Evolutionary conservation across 2,329 filamentous ascomycete species (phyloP).

Genomic region (Didymella glomerata): DNA sequence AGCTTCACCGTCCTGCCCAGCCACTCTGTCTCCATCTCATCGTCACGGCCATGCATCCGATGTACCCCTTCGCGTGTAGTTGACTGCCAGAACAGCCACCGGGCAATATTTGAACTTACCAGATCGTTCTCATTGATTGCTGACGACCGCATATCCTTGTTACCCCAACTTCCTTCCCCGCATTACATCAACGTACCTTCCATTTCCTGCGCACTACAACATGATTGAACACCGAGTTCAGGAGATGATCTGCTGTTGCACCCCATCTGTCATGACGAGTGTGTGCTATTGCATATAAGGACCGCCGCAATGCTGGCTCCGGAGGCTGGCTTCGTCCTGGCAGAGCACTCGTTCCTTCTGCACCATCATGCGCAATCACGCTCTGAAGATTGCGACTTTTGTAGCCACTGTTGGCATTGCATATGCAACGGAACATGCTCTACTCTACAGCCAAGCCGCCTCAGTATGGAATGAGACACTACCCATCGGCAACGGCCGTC

Average conservation of each 20-base stretch:
- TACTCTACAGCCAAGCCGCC: background rate
- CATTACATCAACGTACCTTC: background rate
- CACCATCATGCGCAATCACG: background rate
- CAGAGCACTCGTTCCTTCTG: background rate
- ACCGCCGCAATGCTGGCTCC: background rate
- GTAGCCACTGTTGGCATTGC: background rate
- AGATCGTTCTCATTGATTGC: background rate
- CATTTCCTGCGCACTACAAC: background rate
- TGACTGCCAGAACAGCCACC: background rate
- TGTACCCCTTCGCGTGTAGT: background rate
- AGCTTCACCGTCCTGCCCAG: background rate
- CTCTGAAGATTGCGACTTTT: background rate
- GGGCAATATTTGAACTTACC: background rate
- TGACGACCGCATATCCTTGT: background rate
- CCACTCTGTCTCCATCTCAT: background rate
- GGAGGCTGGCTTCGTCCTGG: background rate
- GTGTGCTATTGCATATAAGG: background rate
- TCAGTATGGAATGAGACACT: background rate
- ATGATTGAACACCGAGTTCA: background rate
- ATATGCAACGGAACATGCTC: background rate
- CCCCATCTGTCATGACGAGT: background rate
- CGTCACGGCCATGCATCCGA: background rate
- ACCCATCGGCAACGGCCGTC: background rate
- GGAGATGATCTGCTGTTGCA: background rate
- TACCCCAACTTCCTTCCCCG: background rate